Conservation (phyloP, 2,329 filamentous ascomycete species). For the Colletotrichum eremochloae region DNA sequence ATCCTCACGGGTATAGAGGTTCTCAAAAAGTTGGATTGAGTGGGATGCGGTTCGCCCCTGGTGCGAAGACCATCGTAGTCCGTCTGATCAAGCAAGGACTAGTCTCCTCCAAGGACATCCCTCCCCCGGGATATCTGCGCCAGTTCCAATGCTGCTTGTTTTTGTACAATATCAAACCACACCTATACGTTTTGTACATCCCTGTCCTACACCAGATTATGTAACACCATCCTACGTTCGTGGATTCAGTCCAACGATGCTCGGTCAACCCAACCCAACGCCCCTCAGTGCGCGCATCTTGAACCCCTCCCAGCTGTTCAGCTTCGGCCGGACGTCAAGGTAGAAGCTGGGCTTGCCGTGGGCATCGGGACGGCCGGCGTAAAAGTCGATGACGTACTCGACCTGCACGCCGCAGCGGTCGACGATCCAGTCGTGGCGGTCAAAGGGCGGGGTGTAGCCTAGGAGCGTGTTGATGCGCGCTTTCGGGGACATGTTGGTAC, state of each 20-base stretch:
- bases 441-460: slow-evolving; percentile 93
- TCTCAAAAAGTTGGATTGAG: not conserved
- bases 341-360: slow-evolving; percentile 70
- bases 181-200: slow-evolving; percentile 10
- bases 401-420: slow-evolving; percentile 88
- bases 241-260: not conserved
- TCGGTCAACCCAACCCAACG: slow-evolving; percentile 61
- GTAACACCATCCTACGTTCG: not conserved
- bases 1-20: not conserved
- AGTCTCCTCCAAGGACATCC: not conserved
- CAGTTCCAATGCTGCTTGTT: slow-evolving; percentile 1
- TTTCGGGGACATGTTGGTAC: slow-evolving; percentile 79
- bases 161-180: slow-evolving; percentile 4
- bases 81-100: not conserved
- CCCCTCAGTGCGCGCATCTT: slow-evolving; percentile 72
- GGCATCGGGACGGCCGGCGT: slow-evolving; percentile 74
- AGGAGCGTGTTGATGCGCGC: slow-evolving; percentile 86
- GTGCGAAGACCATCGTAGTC: not conserved
- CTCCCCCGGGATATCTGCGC: not conserved
- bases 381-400: slow-evolving; percentile 99
- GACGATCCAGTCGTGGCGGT: slow-evolving; percentile 97
- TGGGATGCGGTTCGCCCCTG: not conserved
- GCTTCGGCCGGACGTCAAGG: slow-evolving; percentile 76
- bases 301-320: slow-evolving; percentile 76
- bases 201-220: not conserved